Evolutionary conservation across 345 rosid genomes (phyloP).

Genomic region (Raphanus sativus): DNA sequence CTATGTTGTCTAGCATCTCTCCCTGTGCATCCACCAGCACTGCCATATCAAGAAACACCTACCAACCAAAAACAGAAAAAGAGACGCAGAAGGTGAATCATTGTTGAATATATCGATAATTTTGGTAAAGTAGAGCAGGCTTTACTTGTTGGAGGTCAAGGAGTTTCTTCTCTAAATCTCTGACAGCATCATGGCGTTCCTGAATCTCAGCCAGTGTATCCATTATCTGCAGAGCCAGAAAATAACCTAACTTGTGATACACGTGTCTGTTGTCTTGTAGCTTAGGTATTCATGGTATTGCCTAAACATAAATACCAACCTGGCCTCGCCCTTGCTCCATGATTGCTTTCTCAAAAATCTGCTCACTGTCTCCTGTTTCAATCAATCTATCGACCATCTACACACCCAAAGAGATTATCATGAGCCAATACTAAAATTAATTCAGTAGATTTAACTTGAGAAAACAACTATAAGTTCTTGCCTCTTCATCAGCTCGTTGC

Average conservation of each 20-base stretch:
- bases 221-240: slow-evolving; percentile 57
- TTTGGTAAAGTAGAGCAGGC: neutral
- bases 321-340: slow-evolving; percentile 93
- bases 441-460: neutral
- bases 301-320: slow-evolving; percentile 44
- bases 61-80: slow-evolving; percentile 26
- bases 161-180: slow-evolving; percentile 85
- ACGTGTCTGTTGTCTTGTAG: neutral
- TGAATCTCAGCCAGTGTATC: slow-evolving; percentile 97
- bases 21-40: slow-evolving; percentile 94
- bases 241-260: neutral
- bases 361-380: slow-evolving; percentile 90
- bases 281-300: too few relatives aligned
- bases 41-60: slow-evolving; percentile 95
- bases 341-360: slow-evolving; percentile 86
- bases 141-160: slow-evolving; percentile 87
- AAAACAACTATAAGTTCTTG: slow-evolving; percentile 18
- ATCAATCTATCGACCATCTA: slow-evolving; percentile 87
- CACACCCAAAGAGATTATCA: slow-evolving; percentile 15
- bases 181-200: slow-evolving; percentile 90
- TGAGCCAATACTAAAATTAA: neutral
- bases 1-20: slow-evolving; percentile 90
- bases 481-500: slow-evolving; percentile 89
- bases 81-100: neutral
- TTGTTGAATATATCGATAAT: neutral